Percentiles rank a stretch among this genome's conserved stretches.
Evolutionary conservation across 208 protist genomes (phyloP).

Genomic region (Trypanosoma melophagium): DNA sequence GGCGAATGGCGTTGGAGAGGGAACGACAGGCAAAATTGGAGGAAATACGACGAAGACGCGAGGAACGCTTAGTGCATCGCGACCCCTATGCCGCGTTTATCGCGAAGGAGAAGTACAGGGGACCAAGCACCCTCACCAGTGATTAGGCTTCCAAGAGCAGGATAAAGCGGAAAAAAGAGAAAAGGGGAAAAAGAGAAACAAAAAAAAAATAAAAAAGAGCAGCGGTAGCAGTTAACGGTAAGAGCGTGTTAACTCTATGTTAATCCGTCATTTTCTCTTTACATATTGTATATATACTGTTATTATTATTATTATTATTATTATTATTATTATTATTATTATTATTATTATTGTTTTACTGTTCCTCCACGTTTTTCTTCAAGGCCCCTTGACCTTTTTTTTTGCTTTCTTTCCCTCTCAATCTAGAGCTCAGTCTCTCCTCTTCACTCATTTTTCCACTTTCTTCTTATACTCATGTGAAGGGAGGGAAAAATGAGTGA

Average conservation of each 20-base stretch:
- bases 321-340: constrained; percentile 1
- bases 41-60: not conserved
- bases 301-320: too few relatives aligned
- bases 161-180: not conserved
- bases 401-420: constrained; percentile 14
- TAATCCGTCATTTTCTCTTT: too few relatives aligned
- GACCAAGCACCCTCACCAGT: not conserved
- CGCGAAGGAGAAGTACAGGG: constrained; percentile 39
- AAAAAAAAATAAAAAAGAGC: not conserved
- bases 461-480: too few relatives aligned
- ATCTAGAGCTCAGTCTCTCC: not conserved
- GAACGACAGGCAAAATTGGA: constrained; percentile 32
- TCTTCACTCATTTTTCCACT: constrained; percentile 8
- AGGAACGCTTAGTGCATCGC: constrained; percentile 10
- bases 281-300: too few relatives aligned
- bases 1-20: constrained; percentile 22
- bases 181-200: not conserved
- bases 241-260: too few relatives aligned
- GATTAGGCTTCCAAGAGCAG: not conserved
- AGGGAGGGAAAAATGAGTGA: too few relatives aligned
- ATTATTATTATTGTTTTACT: too few relatives aligned
- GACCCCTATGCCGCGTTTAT: constrained; percentile 50
- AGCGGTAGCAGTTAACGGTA: not conserved
- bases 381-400: too few relatives aligned
- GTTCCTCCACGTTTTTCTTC: too few relatives aligned